Base-by-base conservation (phyloP, 352 stramenopile genomes). In the Phytophthora ramorum region DNA sequence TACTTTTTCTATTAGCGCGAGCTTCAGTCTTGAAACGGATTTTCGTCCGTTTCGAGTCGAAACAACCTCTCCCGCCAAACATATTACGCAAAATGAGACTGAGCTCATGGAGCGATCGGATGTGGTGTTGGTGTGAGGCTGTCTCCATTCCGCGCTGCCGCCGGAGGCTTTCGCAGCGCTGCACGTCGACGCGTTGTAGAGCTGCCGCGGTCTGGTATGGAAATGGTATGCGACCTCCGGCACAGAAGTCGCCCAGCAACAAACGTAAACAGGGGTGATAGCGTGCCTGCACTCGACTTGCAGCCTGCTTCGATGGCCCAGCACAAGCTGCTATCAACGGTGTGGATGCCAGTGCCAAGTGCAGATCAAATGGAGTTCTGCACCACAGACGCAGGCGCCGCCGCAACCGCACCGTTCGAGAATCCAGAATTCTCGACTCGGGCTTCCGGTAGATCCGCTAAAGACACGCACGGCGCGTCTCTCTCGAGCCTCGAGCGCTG, bases 381-480 rank as follows among this genome's bases (percentile, higher is more conserved):
- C 34, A 38, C 34, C 4, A 14, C 4, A 12, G 13, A 17, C 35
- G 17, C 13, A 12, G 2, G 35, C 17, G 10, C 30, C 30, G 30
- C 3, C 3, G 6, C 30, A 37, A 10, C 10, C 30, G 30, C 30
- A 37, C 30, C 7, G 9, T 38, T 46, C 17, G 40, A 46, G 17
- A 24, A 43, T 43, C 40, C 6, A 46, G 45, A 52, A 52, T 52
- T 17, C 17, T 38, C 22, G 41, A 48, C 5, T 19, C 22, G 41
- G 41, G 43, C 14, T 34, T 41, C 34, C 46, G 14, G 49, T 32
- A 56, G 34, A 56, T 56, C 47, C 30, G 30, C 34, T 19, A 56
- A 44, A 56, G 49, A 55, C 47, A 55, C 47, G 47, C 47, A 19
- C 10, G 34, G 34, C 30, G 47, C 47, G 30, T 54, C 26, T 54